Base-by-base conservation (phyloP, 2,329 filamentous ascomycete species). In the Nannizzia gypsea region DNA sequence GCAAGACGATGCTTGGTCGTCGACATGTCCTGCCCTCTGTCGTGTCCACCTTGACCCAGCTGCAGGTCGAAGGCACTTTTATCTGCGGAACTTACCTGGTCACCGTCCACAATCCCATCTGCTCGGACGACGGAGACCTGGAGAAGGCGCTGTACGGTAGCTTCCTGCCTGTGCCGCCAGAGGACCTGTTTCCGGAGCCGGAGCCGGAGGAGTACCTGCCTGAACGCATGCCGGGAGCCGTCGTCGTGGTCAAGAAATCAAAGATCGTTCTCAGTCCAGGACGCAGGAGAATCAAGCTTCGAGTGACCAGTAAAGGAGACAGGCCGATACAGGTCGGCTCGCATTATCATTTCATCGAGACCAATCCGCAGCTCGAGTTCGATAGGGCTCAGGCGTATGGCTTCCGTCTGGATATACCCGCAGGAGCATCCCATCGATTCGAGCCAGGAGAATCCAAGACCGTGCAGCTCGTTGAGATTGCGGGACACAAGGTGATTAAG, bases 61-160 rank as follows among this genome's bases (percentile, higher is more conserved):
- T 97, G 66, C 90, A 95, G 79, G 88, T 97, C 65, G 92, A 97
- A 75, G 92, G 92, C 62, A 97, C 91, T 1, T 97, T 97, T 70
- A 86, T 84, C 28, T 87, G 83, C 5, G 92, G 92, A 59, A 96
- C 91, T 1, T 96, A 96, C 70, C 84, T 97, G 44, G 91, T 97
- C 38, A 97, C 92, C 0, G 89, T 97, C 17, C 90, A 96, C 74
- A 84, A 95, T 70, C 92, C 92, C 26, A 87, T 97, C 73, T 84
- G 85, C 65, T 86, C 84, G 62, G 87, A 96, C 64, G 88, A 96
- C 70, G 92, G 91, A 3, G 85, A 96, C 72, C 78, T 96, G 36
- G 84, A 83, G n/a, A 86, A 85, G 68, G 92, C 92, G 1, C 78
- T 97, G 2, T 97, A 96, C 72, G 90, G 90, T 26, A 92, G 87